A percentile compares a stretch with the other conserved stretches of the same genome.
Conservation (phyloP, 2,329 filamentous ascomycete species). For the Aspergillus udagawae region DNA sequence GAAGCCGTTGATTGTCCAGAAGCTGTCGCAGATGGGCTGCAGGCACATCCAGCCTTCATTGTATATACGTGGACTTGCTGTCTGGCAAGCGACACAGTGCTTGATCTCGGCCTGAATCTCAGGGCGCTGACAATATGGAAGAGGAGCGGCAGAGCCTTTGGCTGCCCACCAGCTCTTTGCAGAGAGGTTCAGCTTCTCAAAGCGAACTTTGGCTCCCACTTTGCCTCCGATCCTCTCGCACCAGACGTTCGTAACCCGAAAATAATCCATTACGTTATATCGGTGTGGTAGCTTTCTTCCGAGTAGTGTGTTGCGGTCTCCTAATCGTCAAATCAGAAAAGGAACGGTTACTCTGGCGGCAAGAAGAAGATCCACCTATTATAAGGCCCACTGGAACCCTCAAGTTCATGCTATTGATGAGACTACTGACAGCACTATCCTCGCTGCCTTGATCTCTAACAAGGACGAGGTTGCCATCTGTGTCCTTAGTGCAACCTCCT, state of each 20-base stretch:
- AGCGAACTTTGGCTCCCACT: conserved; percentile 54
- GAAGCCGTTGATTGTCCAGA: conserved; percentile 50
- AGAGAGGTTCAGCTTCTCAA: conserved; percentile 58
- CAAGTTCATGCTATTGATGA: conserved; percentile 46
- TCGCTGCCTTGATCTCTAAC: conserved; percentile 44
- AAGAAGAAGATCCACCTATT: conserved; percentile 43
- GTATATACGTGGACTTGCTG: conserved; percentile 32
- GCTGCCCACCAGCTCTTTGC: conserved; percentile 58
- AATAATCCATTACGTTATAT: conserved; percentile 66
- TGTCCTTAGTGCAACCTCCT: conserved; percentile 50
- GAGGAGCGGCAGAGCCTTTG: conserved; percentile 23
- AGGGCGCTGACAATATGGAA: conserved; percentile 26
- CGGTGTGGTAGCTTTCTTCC: conserved; percentile 51
- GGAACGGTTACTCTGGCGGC: background rate
- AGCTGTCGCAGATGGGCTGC: conserved; percentile 46
- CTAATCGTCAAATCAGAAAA: conserved; percentile 34
- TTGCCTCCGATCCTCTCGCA: conserved; percentile 49
- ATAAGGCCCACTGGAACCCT: conserved; percentile 54
- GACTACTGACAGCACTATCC: conserved; percentile 32
- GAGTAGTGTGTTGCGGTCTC: conserved; percentile 48
- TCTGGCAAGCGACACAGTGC: conserved; percentile 42
- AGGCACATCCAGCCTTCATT: conserved; percentile 58
- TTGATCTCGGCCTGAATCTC: conserved; percentile 16
- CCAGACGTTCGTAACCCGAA: conserved; percentile 67
- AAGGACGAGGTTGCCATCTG: conserved; percentile 45